Evolutionary conservation across 768 basidiomycete genomes (phyloP).

Genomic region (Suillus variegatus): DNA sequence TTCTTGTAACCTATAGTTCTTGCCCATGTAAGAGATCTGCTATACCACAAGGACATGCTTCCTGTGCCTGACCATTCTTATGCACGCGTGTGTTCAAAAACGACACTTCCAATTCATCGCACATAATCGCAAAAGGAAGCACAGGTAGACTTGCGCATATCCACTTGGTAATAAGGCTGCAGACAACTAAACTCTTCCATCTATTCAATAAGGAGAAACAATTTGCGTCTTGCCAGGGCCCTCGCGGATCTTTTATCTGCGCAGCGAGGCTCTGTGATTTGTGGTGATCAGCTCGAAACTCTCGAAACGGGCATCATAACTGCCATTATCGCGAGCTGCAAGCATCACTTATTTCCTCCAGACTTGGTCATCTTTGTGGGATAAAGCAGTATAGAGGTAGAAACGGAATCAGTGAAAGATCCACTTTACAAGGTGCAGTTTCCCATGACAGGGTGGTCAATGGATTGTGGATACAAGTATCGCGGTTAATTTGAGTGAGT

Average conservation of each 20-base stretch:
- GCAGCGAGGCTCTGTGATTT: constrained; percentile 32
- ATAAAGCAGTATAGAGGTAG: constrained; percentile 28
- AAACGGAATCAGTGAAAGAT: constrained; percentile 14
- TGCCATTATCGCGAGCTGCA: not conserved
- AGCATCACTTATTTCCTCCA: constrained; percentile 12
- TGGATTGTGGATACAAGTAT: not conserved
- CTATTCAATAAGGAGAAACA: constrained; percentile 32
- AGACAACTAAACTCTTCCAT: constrained; percentile 45
- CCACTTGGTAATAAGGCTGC: not conserved
- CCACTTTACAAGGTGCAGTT: not conserved
- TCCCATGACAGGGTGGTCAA: not conserved
- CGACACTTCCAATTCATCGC: not conserved
- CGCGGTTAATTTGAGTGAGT: too few species aligned
- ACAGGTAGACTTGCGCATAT: not conserved
- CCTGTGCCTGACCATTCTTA: not conserved
- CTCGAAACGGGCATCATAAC: constrained; percentile 10
- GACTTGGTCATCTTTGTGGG: constrained; percentile 19
- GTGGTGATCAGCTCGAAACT: constrained; percentile 26
- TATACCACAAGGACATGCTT: not conserved
- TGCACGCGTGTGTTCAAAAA: too few species aligned
- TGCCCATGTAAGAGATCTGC: not conserved
- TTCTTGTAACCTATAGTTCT: not conserved
- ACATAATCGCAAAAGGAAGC: not conserved
- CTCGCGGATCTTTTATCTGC: constrained; percentile 30
- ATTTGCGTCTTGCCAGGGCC: constrained; percentile 20